A percentile compares a stretch with the other conserved stretches of the same genome.
Conservation (phyloP, 495 filamentous ascomycete genomes). For the Jackrogersella multiformis region DNA sequence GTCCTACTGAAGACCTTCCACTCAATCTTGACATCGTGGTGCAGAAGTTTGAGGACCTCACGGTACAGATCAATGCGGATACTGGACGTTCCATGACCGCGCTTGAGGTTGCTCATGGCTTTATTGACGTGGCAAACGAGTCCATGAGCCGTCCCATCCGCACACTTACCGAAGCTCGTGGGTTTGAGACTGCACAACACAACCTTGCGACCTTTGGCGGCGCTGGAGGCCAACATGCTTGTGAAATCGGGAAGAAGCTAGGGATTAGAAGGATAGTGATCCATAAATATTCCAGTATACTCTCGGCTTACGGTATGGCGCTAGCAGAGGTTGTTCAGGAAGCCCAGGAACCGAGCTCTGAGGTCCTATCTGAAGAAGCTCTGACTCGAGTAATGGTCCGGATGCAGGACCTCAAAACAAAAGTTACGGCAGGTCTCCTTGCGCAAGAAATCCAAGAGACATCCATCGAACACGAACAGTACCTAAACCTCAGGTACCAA, state of each 20-base stretch:
- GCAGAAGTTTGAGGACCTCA: conserved; percentile 78
- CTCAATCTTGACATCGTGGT: conserved; percentile 80
- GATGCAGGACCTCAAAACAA: conserved; percentile 69
- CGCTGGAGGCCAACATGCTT: conserved; percentile 94
- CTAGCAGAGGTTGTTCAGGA: conserved; percentile 95
- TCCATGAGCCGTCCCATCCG: conserved; percentile 95
- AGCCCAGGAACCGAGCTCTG: conserved; percentile 85
- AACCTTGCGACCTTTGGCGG: conserved; percentile 92
- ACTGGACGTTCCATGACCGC: conserved; percentile 75
- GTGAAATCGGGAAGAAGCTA: conserved; percentile 90
- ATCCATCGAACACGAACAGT: conserved; percentile 75
- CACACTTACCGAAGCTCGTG: conserved; percentile 90
- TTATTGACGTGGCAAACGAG: conserved; percentile 91
- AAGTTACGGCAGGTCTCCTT: conserved; percentile 70
- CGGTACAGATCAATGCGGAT: conserved; percentile 77
- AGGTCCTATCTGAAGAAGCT: conserved; percentile 64
- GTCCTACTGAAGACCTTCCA: conserved; percentile 76
- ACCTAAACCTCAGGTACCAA: conserved; percentile 87
- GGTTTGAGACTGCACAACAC: conserved; percentile 90
- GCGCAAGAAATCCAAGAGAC: conserved; percentile 74
- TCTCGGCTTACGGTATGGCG: conserved; percentile 97
- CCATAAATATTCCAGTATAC: conserved; percentile 90
- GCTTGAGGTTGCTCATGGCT: conserved; percentile 91
- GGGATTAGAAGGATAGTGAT: conserved; percentile 89
- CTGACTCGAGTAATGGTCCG: conserved; percentile 68